A percentile compares a stretch with the other conserved stretches of the same genome.
phyloP scores from a whole-genome alignment of 164 flowering plant species.

The Aristolochia fimbriata region DNA sequence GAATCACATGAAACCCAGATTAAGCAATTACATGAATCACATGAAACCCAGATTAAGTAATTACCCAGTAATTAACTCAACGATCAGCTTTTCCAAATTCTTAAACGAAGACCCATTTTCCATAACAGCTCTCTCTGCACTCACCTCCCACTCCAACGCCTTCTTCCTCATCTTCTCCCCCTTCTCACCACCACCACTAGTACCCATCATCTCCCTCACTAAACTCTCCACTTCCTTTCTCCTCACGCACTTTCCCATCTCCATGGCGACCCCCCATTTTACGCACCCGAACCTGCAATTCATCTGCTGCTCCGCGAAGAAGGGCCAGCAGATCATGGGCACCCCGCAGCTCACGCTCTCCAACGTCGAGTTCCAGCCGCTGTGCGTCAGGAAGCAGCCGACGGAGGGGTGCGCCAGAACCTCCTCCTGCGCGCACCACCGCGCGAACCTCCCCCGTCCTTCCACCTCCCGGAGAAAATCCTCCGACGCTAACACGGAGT shows the following conservation, averaged over 20 bases:
- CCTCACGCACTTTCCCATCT: slow-evolving; percentile 18
- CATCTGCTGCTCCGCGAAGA: slow-evolving; percentile 27
- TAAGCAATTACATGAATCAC: background rate
- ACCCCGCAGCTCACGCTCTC: slow-evolving; percentile 27
- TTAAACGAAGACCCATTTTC: slow-evolving; percentile 11
- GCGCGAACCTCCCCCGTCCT: slow-evolving; percentile 18
- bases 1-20: background rate
- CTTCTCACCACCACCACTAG: slow-evolving; percentile 3
- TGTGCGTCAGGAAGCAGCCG: slow-evolving; percentile 27
- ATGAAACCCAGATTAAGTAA: background rate
- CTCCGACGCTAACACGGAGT: slow-evolving; percentile 11
- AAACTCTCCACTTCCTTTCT: slow-evolving; percentile 15
- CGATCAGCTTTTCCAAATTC: slow-evolving; percentile 10
- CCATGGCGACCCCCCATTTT: slow-evolving; percentile 30
- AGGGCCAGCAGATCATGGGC: slow-evolving; percentile 34
- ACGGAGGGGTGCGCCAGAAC: slow-evolving; percentile 29
- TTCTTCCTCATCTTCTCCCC: too few species aligned
- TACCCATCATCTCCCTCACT: slow-evolving; percentile 26
- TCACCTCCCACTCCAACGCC: slow-evolving; percentile 13
- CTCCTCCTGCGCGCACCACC: slow-evolving; percentile 31
- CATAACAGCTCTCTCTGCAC: slow-evolving; percentile 6
- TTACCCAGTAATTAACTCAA: background rate
- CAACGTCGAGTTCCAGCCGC: slow-evolving; percentile 39
- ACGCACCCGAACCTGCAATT: slow-evolving; percentile 20
- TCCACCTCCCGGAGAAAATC: slow-evolving; percentile 16